Base-by-base conservation (phyloP, 371 early-diverging fungal species). In the Amoeboaphelidium protococcarum region DNA sequence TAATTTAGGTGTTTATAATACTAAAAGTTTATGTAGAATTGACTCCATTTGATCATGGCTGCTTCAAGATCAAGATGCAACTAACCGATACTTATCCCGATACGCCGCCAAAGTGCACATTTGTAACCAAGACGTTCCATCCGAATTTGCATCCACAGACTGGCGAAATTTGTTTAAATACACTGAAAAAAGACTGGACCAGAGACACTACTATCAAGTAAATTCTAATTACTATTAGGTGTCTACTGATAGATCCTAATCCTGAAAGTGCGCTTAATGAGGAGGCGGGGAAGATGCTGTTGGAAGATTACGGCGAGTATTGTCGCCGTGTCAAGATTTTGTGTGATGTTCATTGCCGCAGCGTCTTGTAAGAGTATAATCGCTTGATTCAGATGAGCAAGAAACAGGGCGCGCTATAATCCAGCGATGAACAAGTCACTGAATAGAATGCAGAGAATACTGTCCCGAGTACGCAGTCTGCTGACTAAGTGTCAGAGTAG, bases 211-310 rank as follows among this genome's bases (percentile, higher is more conserved):
- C 84, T 0, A 70, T 90, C 23, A 62, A 60, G 13, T 78, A 86
- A 56, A 66, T 87, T 16, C 61, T 90, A 27, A 54, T 88, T 66
- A 81, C 82, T 0, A 71, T 90, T 52, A 84, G 84, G 52, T 85
- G 88, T 58, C 57, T 90, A 41, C 60, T 90, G 49, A 84, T 88
- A 47, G 76, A 69, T n/a, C 90, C 90, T 10, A 90, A 88, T 53
- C 75, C 87, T 23, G 88, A 90, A 54, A 82, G 83, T 0, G 87
- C 87, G 16, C 61, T 90, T 47, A 90, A 90, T 50, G 86, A 85
- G 54, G 87, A 88, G 52, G 88, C 88, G 0, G 90, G 84, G 2
- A 66, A 68, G 26, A 63, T 82, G 26, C 65, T 88, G n/a, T 57
- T 88, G 37, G 90, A 85, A 46, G 71, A 72, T 20, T 86, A 85